Evolutionary conservation across 2,329 filamentous ascomycete species (phyloP), one percentile per base, ranked within the genome.

Genomic region (Alternaria sp.): DNA sequence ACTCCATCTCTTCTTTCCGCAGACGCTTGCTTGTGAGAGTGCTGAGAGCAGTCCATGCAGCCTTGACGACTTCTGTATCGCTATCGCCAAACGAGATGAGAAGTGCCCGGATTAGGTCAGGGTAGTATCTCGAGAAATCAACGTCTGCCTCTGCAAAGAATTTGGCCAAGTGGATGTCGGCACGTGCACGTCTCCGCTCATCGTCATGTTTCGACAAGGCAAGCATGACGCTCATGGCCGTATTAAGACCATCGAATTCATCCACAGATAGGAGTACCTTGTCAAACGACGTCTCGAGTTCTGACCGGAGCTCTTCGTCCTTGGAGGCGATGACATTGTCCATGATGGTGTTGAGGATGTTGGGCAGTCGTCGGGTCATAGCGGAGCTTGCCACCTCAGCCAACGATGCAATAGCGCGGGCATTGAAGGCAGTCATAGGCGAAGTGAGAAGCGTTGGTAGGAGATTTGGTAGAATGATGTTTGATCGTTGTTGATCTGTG

Each of bases 1-100:
- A 89, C 77, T 99, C 96, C 96, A 99, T 98, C 81, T 98, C 95
- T 77, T 99, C 96, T 81, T 99, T 99, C 77, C 90, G 91, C 65
- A 99, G 87, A 72, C 89, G 91, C 79, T 94, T 94, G 49, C 94
- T 97, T 2, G 70, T 74, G 71, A 99, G 91, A 61, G 92, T 92
- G 71, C 84, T 93, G 62, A 99, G 87, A 6, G 94, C 95, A 58
- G 89, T 86, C 94, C 94, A 98, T 21, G 95, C 89, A 47, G 93
- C 88, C 83, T 96, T 96, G 74, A 98, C 91, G 5, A 98, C 95
- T 21, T 90, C 89, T 65, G 82, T 81, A 74, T 98, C 96, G 57
- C 88, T 82, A 73, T 99, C 96, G 74, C 96, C 93, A 76, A 99
- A 99, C 0, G 93, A 94, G 69, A 97, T 91, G 59, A 99, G 88